Conservation (phyloP, 495 filamentous ascomycete species). For the Talaromyces stipitatus region DNA sequence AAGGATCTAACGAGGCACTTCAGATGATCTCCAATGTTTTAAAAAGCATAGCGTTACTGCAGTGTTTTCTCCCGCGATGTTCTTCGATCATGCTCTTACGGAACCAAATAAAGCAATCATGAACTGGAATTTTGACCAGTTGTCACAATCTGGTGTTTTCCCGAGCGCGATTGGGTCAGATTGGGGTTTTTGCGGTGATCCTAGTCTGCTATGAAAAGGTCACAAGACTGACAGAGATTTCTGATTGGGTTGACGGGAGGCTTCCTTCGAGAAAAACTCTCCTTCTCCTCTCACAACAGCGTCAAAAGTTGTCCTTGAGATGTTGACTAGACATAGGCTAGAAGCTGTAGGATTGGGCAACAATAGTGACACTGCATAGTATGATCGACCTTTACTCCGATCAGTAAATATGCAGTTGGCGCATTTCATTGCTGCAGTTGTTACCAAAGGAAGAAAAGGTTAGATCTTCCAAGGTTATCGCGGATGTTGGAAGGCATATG, state of each 20-base stretch:
- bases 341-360: not conserved
- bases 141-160: not conserved
- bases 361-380: not conserved
- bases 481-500: no score
- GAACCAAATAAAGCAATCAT: not conserved
- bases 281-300: not conserved
- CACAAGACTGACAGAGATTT: not conserved
- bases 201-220: not conserved
- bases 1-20: not conserved
- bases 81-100: slow-evolving; percentile 1
- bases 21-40: slow-evolving; percentile 2
- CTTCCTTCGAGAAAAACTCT: not conserved
- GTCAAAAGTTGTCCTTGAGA: slow-evolving; percentile 1
- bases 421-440: no score
- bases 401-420: no score
- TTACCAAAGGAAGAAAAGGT: not conserved
- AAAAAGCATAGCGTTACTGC: not conserved
- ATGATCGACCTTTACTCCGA: no score
- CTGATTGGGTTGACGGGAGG: not conserved
- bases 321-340: not conserved
- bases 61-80: slow-evolving; percentile 2
- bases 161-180: slow-evolving; percentile 2
- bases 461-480: no score
- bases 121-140: slow-evolving; percentile 2
- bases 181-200: slow-evolving; percentile 3